Evolutionary conservation across 768 basidiomycete species (phyloP).

Genomic region (Phlebiopsis flavidoalba): DNA sequence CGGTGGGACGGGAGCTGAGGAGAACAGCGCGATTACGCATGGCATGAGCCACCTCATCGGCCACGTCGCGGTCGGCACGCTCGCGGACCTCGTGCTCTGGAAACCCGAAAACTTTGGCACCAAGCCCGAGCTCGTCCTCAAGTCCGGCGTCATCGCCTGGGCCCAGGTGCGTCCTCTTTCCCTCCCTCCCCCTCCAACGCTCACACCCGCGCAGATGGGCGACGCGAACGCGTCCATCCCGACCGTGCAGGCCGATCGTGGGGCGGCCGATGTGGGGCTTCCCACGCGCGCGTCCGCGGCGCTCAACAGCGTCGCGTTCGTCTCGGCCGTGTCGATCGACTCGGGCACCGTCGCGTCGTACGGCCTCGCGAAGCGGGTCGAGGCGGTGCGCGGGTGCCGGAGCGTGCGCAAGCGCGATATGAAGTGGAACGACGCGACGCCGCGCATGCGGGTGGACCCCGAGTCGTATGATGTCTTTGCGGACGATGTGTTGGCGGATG

Average conservation of each 20-base stretch:
- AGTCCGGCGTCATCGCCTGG: conserved; percentile 91
- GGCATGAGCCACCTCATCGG: conserved; percentile 88
- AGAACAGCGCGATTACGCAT: conserved; percentile 80
- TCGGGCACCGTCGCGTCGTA: conserved; percentile 60
- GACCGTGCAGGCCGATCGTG: conserved; percentile 84
- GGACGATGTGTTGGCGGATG: conserved; percentile 72
- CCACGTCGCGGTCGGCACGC: conserved; percentile 70
- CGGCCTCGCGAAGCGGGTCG: conserved; percentile 62
- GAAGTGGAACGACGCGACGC: conserved; percentile 86
- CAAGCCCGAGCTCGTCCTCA: conserved; percentile 91
- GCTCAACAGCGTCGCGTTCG: conserved; percentile 81
- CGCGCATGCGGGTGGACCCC: conserved; percentile 85
- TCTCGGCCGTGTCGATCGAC: conserved; percentile 67
- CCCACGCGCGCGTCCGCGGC: conserved; percentile 73
- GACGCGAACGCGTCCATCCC: conserved; percentile 97
- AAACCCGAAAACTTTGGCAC: conserved; percentile 90
- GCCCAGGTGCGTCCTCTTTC: conserved; percentile 57
- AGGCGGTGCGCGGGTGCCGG: conserved; percentile 75
- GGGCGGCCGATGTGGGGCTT: conserved; percentile 94
- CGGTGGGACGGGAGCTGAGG: too few relatives aligned
- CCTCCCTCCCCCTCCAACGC: background rate
- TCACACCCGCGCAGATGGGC: conserved; percentile 61
- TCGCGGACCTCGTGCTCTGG: conserved; percentile 97
- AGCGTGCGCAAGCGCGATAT: conserved; percentile 79
- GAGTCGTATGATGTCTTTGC: conserved; percentile 87